These are phyloP conservation scores for Candida sp. DNA, from an alignment of 1,139 yeast genomes.

Conservation along the genomic window DNA sequence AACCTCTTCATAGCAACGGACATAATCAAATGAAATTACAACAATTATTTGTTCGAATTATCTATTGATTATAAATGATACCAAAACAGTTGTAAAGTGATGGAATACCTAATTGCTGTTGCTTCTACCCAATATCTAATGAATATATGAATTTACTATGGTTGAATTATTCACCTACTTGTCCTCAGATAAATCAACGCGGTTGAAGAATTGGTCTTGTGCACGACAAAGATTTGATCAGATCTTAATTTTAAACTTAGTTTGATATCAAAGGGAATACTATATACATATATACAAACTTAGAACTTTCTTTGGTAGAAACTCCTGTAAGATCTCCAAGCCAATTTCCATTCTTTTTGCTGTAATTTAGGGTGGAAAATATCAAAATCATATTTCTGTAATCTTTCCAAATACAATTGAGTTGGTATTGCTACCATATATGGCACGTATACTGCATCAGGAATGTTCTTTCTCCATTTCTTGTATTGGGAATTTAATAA, in stretches of 20 bases:
- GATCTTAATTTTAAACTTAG: no score
- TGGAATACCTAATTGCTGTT: no score
- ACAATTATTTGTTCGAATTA: no score
- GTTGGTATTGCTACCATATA: conserved; percentile 68
- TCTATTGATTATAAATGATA: no score
- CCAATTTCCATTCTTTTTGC: conserved; percentile 67
- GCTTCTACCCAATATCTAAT: not conserved
- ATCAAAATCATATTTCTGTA: conserved; percentile 67
- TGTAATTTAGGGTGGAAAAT: conserved; percentile 47
- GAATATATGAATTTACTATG: not conserved
- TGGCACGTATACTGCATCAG: conserved; percentile 69
- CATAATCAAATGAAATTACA: not conserved
- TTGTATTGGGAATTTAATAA: conserved; percentile 27
- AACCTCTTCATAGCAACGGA: conserved; percentile 1
- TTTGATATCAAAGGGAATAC: no score
- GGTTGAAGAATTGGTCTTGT: not conserved
- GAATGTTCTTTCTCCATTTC: conserved; percentile 46
- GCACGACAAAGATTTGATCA: not conserved
- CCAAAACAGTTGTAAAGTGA: no score
- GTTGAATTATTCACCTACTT: not conserved
- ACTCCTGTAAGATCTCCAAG: conserved; percentile 60
- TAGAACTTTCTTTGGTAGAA: conserved; percentile 43
- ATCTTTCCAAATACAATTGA: conserved; percentile 52
- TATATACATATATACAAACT: not conserved
- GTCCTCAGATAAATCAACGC: not conserved